phyloP scores from a whole-genome alignment of 768 basidiomycete genomes.

The Kwoniella heveanensis region DNA sequence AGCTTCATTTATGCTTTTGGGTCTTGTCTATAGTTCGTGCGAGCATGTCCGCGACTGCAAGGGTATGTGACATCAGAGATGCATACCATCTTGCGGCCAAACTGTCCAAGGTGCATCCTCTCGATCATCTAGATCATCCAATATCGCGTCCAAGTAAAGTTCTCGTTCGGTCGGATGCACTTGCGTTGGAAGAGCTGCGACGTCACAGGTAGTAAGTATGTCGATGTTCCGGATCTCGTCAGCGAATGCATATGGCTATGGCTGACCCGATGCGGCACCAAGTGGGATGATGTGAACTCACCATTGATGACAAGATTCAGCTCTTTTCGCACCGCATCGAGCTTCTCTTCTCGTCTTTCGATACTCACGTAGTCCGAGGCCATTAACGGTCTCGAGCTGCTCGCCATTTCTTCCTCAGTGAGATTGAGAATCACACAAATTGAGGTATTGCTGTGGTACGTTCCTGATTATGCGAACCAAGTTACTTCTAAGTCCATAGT shows the following conservation, averaged over 20 bases:
- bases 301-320: constrained; percentile 19
- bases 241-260: too few relatives aligned
- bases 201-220: neutral
- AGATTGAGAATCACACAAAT: too few relatives aligned
- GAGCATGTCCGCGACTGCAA: too few relatives aligned
- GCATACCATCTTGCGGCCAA: constrained; percentile 64
- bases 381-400: neutral
- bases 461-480: too few relatives aligned
- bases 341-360: constrained; percentile 4
- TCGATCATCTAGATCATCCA: constrained; percentile 64
- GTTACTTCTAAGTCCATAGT: neutral
- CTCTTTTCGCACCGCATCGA: constrained; percentile 15
- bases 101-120: constrained; percentile 58
- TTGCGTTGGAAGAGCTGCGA: constrained; percentile 60
- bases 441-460: too few relatives aligned
- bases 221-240: neutral
- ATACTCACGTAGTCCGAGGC: constrained; percentile 14
- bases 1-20: too few relatives aligned
- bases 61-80: too few relatives aligned
- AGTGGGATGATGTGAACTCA: too few relatives aligned
- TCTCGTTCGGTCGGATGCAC: constrained; percentile 62
- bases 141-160: constrained; percentile 64
- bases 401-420: neutral
- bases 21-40: too few relatives aligned
- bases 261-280: too few relatives aligned